Conservation (phyloP, 2,329 filamentous ascomycete species). For the Fusarium sp. region DNA sequence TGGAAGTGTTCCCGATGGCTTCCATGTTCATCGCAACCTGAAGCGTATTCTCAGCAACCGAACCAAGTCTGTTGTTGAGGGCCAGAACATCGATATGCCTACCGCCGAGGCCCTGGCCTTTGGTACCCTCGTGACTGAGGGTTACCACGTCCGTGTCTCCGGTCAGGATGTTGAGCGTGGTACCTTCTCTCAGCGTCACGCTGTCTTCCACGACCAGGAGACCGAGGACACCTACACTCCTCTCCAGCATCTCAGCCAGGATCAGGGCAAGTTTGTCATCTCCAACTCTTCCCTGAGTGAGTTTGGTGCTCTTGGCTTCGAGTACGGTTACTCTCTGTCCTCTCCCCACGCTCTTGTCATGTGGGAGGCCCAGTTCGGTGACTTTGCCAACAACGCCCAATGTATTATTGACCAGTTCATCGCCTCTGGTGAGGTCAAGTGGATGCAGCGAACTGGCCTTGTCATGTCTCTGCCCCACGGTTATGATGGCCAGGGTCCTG, state of each 20-base stretch:
- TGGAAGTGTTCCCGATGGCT: constrained; percentile 83
- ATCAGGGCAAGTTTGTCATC: constrained; percentile 96
- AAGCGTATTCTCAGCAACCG: constrained; percentile 94
- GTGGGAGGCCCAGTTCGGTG: constrained; percentile 99
- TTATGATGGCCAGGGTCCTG: constrained; percentile 97
- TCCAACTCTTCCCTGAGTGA: constrained; percentile 90
- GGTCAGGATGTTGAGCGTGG: constrained; percentile 99
- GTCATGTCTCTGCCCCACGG: constrained; percentile 97
- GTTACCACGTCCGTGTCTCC: constrained; percentile 96
- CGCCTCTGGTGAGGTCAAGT: constrained; percentile 97
- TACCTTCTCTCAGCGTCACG: constrained; percentile 98
- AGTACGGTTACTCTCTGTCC: constrained; percentile 98
- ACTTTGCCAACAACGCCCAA: constrained; percentile 99
- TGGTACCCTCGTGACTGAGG: constrained; percentile 90
- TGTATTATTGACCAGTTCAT: constrained; percentile 99
- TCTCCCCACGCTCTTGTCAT: constrained; percentile 98
- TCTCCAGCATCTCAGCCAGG: constrained; percentile 87
- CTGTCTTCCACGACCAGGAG: constrained; percentile 98
- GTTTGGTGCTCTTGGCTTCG: constrained; percentile 87
- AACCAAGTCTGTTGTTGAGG: constrained; percentile 92
- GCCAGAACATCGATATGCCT: constrained; percentile 96
- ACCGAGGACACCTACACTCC: constrained; percentile 94
- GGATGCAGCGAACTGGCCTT: constrained; percentile 97
- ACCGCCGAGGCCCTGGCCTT: constrained; percentile 97
- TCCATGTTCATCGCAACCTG: constrained; percentile 92